These are phyloP conservation scores for Fragaria iinumae DNA, from an alignment of 306 rosid genomes.

Conservation along the genomic window DNA sequence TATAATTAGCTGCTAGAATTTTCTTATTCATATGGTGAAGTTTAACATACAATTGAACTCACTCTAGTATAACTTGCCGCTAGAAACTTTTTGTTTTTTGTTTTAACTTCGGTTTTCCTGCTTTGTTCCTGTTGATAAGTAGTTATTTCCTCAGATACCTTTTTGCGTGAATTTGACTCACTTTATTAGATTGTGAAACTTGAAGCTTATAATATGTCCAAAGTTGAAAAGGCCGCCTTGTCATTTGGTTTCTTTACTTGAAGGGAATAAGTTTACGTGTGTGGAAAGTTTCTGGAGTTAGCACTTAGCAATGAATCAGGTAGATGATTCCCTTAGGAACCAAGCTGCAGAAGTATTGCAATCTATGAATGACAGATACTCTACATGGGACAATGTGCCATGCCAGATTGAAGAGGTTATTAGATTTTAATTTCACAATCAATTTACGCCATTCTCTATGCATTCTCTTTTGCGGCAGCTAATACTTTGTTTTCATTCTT, in stretches of 20 bases:
- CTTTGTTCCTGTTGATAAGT: not conserved
- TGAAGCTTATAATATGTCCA: not conserved
- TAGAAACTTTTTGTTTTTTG: too few relatives aligned
- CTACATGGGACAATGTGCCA: conserved; percentile 51
- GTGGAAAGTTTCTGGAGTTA: conserved; percentile 25
- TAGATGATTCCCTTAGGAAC: conserved; percentile 38
- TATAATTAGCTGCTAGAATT: not conserved
- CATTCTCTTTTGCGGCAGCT: not conserved
- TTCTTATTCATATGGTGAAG: not conserved
- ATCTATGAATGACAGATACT: conserved; percentile 20
- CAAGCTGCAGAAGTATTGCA: conserved; percentile 36
- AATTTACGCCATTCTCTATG: not conserved
- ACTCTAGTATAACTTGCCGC: not conserved
- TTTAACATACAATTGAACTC: not conserved
- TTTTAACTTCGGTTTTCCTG: too few relatives aligned
- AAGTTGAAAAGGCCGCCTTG: not conserved
- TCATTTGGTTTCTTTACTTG: not conserved
- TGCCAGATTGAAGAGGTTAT: conserved; percentile 64
- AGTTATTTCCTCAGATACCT: not conserved
- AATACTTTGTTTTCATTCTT: not conserved
- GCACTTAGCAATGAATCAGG: conserved; percentile 22
- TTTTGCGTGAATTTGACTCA: too few relatives aligned
- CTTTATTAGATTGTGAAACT: too few relatives aligned
- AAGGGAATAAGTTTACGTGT: not conserved
- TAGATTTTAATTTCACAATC: not conserved